phyloP scores from a whole-genome alignment of 148 eudicot genomes.

The Heliamphora exappendiculata region DNA sequence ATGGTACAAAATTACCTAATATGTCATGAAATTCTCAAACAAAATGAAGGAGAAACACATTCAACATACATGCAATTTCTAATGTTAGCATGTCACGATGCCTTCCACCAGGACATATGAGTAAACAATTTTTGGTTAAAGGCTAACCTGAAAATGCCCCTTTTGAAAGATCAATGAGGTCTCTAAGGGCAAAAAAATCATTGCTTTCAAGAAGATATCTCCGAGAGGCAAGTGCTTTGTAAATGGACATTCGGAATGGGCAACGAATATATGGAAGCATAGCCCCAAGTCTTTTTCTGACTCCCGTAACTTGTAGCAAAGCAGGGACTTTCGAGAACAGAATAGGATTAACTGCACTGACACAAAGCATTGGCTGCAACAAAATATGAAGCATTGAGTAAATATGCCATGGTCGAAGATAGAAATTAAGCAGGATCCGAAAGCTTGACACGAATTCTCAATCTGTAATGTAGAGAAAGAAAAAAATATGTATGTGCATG shows the following conservation, averaged over 20 bases:
- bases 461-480: background rate
- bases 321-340: slow-evolving; percentile 78
- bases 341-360: slow-evolving; percentile 83
- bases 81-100: background rate
- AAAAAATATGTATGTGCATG: background rate
- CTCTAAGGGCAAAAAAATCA: slow-evolving; percentile 88
- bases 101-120: background rate
- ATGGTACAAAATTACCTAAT: background rate
- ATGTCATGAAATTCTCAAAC: background rate
- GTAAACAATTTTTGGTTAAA: background rate
- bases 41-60: background rate
- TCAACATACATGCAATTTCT: background rate
- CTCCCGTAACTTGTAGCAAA: slow-evolving; percentile 59
- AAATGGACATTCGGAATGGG: slow-evolving; percentile 75
- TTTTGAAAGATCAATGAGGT: slow-evolving; percentile 86
- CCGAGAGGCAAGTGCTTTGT: slow-evolving; percentile 77
- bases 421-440: background rate
- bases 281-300: slow-evolving; percentile 68
- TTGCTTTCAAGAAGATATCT: slow-evolving; percentile 90
- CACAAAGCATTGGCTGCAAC: slow-evolving; percentile 98
- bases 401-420: background rate
- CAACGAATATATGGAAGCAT: slow-evolving; percentile 84
- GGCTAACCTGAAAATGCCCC: slow-evolving; percentile 92
- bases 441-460: background rate
- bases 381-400: slow-evolving; percentile 9